phyloP scores from a whole-genome alignment of 164 flowering plant genomes.

The Vitis riparia region DNA sequence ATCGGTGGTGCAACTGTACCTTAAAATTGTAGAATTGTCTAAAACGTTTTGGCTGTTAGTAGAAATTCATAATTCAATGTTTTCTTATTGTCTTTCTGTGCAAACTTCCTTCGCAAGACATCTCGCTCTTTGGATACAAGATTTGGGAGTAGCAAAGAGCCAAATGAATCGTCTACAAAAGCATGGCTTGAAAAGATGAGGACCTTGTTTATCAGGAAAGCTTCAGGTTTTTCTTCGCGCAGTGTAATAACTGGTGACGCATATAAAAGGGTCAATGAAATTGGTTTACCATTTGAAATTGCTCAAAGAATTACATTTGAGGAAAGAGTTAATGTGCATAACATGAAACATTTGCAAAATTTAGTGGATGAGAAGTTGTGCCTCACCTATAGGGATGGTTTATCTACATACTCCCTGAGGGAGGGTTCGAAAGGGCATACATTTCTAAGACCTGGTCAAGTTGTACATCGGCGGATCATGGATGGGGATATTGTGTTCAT shows the following conservation, averaged over 20 bases:
- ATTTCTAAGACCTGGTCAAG: conserved; percentile 67
- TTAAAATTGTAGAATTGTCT: too few species aligned
- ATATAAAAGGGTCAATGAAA: conserved; percentile 60
- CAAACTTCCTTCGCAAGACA: conserved; percentile 28
- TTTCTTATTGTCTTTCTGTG: not conserved
- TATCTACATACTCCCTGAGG: conserved; percentile 60
- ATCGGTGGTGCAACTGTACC: too few species aligned
- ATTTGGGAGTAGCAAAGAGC: conserved; percentile 49
- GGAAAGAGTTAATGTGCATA: conserved; percentile 74
- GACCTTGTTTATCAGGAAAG: conserved; percentile 82
- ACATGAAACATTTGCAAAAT: conserved; percentile 55
- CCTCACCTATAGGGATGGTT: conserved; percentile 70
- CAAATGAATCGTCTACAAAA: conserved; percentile 54
- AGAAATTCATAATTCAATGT: too few species aligned
- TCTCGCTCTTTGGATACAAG: conserved; percentile 51
- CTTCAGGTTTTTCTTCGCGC: conserved; percentile 92
- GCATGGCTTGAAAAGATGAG: conserved; percentile 95
- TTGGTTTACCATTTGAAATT: conserved; percentile 83
- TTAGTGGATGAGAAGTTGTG: conserved; percentile 79
- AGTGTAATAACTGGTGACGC: conserved; percentile 94
- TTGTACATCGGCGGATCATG: conserved; percentile 76
- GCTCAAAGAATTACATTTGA: conserved; percentile 90
- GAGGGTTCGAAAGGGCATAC: conserved; percentile 90
- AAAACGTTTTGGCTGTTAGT: too few species aligned
- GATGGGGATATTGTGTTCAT: conserved; percentile 93